Base-by-base conservation (phyloP, 2,329 filamentous ascomycete genomes). In the Amylocarpus encephaloides region DNA sequence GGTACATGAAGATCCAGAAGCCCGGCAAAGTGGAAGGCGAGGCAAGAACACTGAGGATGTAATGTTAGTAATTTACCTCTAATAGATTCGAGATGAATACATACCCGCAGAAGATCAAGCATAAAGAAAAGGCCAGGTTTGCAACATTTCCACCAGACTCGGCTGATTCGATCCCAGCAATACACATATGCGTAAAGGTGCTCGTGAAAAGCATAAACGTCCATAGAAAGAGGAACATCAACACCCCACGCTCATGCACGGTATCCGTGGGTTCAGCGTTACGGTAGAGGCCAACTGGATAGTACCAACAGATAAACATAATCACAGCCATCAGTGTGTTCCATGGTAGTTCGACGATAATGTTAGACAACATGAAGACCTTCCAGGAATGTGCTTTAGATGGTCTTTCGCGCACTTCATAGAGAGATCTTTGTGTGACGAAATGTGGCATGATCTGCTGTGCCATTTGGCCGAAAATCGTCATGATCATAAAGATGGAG, bases 321-420 rank as follows among this genome's bases (percentile, higher is more conserved):
- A 93, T 70, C 18, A 83, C 74, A 1, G 80, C 79, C 76, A 87
- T 84, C 40, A 92, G 68, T 16, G 39, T n/a, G 65, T 93, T 88
- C 82, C 86, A 95, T 0, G 89, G 88, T 3, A 95, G 72, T 67
- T 95, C 90, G 51, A 91, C 87, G 32, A 89, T 70, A 57, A 94
- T 86, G 35, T 86, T 81, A 51, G 85, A 85, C 0, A 84, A 64
- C 61, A 86, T 74, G 10, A 85, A 68, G 32, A 82, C 69, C 51
- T 85, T 70, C 71, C 82, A 86, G 2, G 79, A 82, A 67, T 92
- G 92, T 33, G 89, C 88, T 66, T 88, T 88, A 13, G 83, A 79
- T 16, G 79, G 86, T 43, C 81, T 77, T 65, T 92, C 87, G 7
- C 87, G 77, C 2, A 76, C 79, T 63, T 84, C 70, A 68, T 86